Evolutionary conservation across 2,329 filamentous ascomycete species (phyloP).

Genomic region (Knufia petricola): DNA sequence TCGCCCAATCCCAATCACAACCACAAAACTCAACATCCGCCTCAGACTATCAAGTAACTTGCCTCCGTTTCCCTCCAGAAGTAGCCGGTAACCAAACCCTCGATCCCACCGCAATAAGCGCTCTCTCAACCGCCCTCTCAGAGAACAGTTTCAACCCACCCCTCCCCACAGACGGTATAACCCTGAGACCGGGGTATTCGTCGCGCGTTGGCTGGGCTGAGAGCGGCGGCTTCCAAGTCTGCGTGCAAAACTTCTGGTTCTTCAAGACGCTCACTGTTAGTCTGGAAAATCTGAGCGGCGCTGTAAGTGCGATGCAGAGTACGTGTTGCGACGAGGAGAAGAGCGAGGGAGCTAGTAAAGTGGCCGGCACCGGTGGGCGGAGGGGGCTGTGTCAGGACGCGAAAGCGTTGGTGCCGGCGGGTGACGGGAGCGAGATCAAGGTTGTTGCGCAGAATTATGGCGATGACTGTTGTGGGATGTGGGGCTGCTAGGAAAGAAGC

Average conservation of each 20-base stretch:
- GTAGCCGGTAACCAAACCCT: neutral
- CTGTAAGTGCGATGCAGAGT: neutral
- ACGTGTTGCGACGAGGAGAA: neutral
- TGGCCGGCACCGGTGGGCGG: neutral
- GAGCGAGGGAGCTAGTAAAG: neutral
- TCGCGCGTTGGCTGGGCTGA: neutral
- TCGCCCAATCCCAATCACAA: conserved; percentile 2
- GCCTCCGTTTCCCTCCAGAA: neutral
- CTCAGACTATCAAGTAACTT: neutral
- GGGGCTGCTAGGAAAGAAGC: conserved; percentile 3
- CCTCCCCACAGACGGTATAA: neutral
- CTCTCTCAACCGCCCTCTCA: neutral
- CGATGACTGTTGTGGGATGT: conserved; percentile 5
- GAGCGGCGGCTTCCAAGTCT: conserved; percentile 6
- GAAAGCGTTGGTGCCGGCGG: neutral
- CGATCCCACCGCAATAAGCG: neutral
- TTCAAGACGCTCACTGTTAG: conserved; percentile 4
- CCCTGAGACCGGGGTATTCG: neutral
- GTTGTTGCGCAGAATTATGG: conserved; percentile 5
- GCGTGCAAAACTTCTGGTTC: conserved; percentile 9
- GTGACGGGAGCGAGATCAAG: conserved; percentile 4
- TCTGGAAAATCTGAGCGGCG: neutral
- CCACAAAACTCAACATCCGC: neutral
- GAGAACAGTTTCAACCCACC: neutral
- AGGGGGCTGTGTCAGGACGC: conserved; percentile 1